Conservation (phyloP, 2,329 filamentous ascomycete species). For the Colletotrichum siamense region DNA sequence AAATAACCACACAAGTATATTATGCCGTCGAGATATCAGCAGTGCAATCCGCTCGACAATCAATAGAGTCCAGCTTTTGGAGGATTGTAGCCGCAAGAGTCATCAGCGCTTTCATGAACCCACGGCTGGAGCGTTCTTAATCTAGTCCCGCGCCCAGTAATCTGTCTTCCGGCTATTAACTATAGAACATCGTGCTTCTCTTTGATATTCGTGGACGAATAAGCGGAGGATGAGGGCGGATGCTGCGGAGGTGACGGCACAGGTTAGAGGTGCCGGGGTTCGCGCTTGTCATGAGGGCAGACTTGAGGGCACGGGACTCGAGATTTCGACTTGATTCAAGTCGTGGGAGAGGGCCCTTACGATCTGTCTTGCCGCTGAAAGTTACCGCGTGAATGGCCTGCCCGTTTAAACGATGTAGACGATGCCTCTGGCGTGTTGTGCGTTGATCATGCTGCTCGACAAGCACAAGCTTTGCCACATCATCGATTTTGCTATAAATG, state of each 20-base stretch:
- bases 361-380: too few species aligned
- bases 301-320: neutral
- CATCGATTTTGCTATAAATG: neutral
- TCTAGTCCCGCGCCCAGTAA: neutral
- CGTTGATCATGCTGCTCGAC: neutral
- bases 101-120: too few species aligned
- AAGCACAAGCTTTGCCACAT: neutral
- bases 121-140: too few species aligned
- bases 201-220: neutral
- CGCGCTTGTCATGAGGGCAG: neutral
- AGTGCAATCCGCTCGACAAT: too few species aligned
- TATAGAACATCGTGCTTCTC: neutral
- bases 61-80: too few species aligned
- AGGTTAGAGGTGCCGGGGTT: neutral
- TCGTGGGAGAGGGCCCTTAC: too few species aligned
- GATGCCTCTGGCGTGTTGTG: neutral
- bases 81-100: too few species aligned
- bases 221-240: neutral
- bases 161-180: neutral
- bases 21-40: too few species aligned
- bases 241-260: too few species aligned
- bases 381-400: rapidly evolving
- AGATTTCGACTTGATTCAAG: neutral
- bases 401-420: neutral
- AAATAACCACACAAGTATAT: too few species aligned